Evolutionary conservation across 495 filamentous ascomycete species (phyloP), one percentile per base, ranked within the genome.

Genomic region (Penicillium samsonianum): DNA sequence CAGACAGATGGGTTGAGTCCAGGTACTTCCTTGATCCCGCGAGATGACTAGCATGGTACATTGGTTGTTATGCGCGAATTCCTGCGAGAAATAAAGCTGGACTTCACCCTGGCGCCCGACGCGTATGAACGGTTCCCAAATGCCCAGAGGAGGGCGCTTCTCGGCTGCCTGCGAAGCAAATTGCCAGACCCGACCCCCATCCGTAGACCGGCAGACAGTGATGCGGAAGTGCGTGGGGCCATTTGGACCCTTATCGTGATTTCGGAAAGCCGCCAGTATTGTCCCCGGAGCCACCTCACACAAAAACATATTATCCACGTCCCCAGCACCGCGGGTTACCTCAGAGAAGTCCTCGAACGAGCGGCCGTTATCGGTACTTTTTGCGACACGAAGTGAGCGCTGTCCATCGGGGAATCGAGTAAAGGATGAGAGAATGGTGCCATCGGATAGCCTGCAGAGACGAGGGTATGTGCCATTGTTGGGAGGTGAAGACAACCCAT

Each of bases 111-210:
- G 69, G 1, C 57, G 64, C 0, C 80, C 78, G 17, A 79, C 61
- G 12, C 82, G 70, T 74, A 86, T 73, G 61, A 86, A 85, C 3
- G 84, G 83, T 61, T 87, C 84, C 84, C 83, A 86, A 33, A 81
- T 76, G 0, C 83, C 83, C 11, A 81, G 64, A 0, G 78, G 76
- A 1, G 71, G 61, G 8, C 60, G 64, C 35, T 73, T 73, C 50
- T 76, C 70, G 9, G 69, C 76, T 10, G 83, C 79, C 51, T 84
- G 81, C n/a, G 79, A 77, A 0, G 81, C 73, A 62, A 75, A 87
- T 4, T 51, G 51, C 84, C 84, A 87, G 1, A 68, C 73, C 2
- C 62, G 68, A 1, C 83, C 85, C 44, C 73, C 75, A 61, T 88
- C 82, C 11, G 56, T 67, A 23, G 82, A 85, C 37, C 76, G 72